Base-by-base conservation (phyloP, 306 rosid genomes). In the Castanea sativa region DNA sequence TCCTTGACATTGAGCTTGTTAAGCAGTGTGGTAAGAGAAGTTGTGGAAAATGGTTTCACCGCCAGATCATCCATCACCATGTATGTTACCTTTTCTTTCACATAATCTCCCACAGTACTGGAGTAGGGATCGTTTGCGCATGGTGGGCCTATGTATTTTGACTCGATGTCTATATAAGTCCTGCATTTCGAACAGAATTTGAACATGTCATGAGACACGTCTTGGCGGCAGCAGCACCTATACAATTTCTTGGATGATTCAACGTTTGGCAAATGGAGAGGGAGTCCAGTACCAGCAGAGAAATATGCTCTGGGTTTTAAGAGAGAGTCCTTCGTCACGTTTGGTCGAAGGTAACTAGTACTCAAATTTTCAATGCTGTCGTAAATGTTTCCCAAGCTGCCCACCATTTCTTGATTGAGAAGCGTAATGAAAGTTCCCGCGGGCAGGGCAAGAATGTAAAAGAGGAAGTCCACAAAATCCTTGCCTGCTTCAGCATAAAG, bases 61-160 rank as follows among this genome's bases (percentile, higher is more conserved):
- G 18, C 83, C 9, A 87, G 53, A 32, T 87, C 67, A 73, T 87
- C 88, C 80, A 75, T 78, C 6, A 87, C 75, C 86, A 87, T 81
- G 74, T 81, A 86, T 0, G 80, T 83, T 0, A 75, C 85, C 6
- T 49, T 2, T 4, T 69, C 90, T 59, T 52, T 80, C 58, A 86
- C 85, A 51, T 27, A 86, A 6, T 83, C 81, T 30, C 63, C 73
- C 30, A 3, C 78, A 27, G 29, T 27, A 5, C 49, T 4, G 4
- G 33, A 38, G 2, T 27, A n/a, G 16, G 11, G 56, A 18, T 55
- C 68, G 4, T 0, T 8, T 2, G 64, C 2, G 1, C 5, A 9
- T 10, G 65, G 51, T 19, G 60, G 60, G 60, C 7, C 60, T 56
- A 56, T 9, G 8, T 6, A 56, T 1, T 2, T 18, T 56, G 6